Evolutionary conservation across 805 yeast species (phyloP).

Genomic region (Lipomyces yamadae): DNA sequence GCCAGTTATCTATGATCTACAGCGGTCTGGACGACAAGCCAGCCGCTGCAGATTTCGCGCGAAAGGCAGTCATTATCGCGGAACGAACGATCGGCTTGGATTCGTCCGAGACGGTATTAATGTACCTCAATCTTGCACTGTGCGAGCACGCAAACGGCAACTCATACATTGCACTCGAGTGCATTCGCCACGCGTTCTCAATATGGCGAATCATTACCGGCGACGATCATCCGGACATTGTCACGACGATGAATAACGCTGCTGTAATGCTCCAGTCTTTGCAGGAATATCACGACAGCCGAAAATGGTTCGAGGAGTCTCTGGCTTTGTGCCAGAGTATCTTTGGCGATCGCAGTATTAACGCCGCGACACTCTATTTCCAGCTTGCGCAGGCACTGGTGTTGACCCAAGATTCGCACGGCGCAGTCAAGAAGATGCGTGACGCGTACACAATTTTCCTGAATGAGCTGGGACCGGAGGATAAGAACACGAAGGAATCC

Average conservation of each 20-base stretch:
- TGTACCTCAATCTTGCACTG: conserved; percentile 74
- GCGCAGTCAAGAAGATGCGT: conserved; percentile 61
- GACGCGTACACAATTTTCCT: conserved; percentile 63
- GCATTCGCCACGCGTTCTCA: conserved; percentile 63
- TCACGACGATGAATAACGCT: conserved; percentile 65
- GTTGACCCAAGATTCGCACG: conserved; percentile 55
- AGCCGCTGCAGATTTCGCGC: conserved; percentile 62
- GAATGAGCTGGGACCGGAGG: conserved; percentile 66
- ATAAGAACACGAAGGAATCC: conserved; percentile 69
- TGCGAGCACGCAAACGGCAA: conserved; percentile 67
- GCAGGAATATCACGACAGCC: conserved; percentile 55
- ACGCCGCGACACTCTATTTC: conserved; percentile 68
- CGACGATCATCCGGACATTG: conserved; percentile 68
- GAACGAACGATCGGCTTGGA: conserved; percentile 86
- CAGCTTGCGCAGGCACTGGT: conserved; percentile 70
- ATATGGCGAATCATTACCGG: conserved; percentile 65
- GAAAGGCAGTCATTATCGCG: conserved; percentile 70
- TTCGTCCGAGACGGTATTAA: conserved; percentile 71
- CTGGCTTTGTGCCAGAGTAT: conserved; percentile 55
- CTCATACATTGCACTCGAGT: conserved; percentile 62
- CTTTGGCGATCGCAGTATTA: conserved; percentile 64
- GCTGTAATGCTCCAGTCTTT: conserved; percentile 62
- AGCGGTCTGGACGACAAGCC: conserved; percentile 60
- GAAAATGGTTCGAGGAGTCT: conserved; percentile 59
- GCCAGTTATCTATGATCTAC: conserved; percentile 68